These are phyloP conservation scores for Colletotrichum plurivorum DNA, from an alignment of 2,329 filamentous ascomycete species.

Conservation along the genomic window DNA sequence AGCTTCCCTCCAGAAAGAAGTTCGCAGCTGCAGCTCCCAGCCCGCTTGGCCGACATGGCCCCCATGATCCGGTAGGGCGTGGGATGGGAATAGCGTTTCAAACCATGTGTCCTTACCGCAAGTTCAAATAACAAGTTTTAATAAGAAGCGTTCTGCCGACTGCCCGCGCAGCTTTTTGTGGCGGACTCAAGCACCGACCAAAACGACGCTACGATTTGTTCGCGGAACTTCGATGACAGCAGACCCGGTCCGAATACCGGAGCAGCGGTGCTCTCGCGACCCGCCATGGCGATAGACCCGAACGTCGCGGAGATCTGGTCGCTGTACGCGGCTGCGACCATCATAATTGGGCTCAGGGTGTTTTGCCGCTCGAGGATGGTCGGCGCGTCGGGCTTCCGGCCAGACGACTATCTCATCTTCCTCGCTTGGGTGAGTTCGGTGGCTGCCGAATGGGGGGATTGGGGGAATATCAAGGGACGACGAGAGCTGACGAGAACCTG, in stretches of 20 bases:
- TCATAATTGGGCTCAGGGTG: slow-evolving; percentile 49
- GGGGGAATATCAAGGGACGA: neutral
- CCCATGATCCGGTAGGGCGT: too few species aligned
- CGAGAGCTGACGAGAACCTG: neutral
- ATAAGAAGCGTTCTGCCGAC: too few species aligned
- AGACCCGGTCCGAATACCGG: neutral
- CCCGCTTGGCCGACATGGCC: too few species aligned
- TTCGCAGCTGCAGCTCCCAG: too few species aligned
- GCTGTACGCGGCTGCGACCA: slow-evolving; percentile 50
- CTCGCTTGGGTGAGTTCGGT: slow-evolving; percentile 45
- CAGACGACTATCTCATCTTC: slow-evolving; percentile 52
- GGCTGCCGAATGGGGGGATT: too few species aligned
- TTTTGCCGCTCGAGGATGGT: slow-evolving; percentile 52
- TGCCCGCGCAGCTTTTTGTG: too few species aligned
- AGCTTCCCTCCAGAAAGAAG: too few species aligned
- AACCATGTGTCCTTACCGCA: too few species aligned
- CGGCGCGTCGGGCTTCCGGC: slow-evolving; percentile 48
- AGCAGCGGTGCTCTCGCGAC: slow-evolving; percentile 8
- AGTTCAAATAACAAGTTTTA: too few species aligned
- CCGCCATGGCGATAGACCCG: slow-evolving; percentile 25
- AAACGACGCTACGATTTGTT: neutral
- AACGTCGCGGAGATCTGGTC: slow-evolving; percentile 52
- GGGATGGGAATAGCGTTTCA: too few species aligned
- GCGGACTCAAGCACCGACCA: too few species aligned
- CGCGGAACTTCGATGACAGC: neutral